Evolutionary conservation across 2,329 filamentous ascomycete genomes (phyloP).

Genomic region (Hypoxylon sp.): DNA sequence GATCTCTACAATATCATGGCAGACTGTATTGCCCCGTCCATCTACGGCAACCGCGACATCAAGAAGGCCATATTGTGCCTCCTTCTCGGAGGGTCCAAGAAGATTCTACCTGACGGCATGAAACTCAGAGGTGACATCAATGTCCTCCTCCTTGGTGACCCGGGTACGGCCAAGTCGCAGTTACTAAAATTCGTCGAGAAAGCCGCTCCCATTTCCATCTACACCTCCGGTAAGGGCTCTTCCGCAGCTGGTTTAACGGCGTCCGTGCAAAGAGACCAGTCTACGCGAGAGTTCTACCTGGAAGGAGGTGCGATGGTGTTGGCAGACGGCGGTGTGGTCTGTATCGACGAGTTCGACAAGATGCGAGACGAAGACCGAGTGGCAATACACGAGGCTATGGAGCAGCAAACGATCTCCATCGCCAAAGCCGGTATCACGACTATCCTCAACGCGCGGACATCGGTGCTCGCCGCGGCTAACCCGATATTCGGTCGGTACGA

Average conservation of each 20-base stretch:
- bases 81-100: conserved; percentile 93
- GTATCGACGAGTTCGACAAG: conserved; percentile 99
- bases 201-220: conserved; percentile 94
- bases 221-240: conserved; percentile 97
- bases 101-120: conserved; percentile 97
- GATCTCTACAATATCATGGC: conserved; percentile 94
- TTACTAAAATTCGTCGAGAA: conserved; percentile 97
- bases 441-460: conserved; percentile 94
- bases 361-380: conserved; percentile 98
- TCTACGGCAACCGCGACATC: conserved; percentile 95
- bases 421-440: conserved; percentile 99
- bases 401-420: conserved; percentile 99
- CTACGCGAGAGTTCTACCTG: conserved; percentile 94
- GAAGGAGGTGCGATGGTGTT: conserved; percentile 99
- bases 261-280: conserved; percentile 91
- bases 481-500: conserved; percentile 98
- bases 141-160: conserved; percentile 93
- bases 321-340: conserved; percentile 94
- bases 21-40: conserved; percentile 93
- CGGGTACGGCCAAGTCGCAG: conserved; percentile 97
- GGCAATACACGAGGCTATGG: conserved; percentile 99
- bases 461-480: conserved; percentile 93
- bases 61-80: conserved; percentile 97
- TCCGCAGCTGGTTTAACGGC: conserved; percentile 97
- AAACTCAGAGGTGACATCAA: conserved; percentile 98